phyloP scores from a whole-genome alignment of 306 rosid genomes.

The Herpetospermum pedunculosum region DNA sequence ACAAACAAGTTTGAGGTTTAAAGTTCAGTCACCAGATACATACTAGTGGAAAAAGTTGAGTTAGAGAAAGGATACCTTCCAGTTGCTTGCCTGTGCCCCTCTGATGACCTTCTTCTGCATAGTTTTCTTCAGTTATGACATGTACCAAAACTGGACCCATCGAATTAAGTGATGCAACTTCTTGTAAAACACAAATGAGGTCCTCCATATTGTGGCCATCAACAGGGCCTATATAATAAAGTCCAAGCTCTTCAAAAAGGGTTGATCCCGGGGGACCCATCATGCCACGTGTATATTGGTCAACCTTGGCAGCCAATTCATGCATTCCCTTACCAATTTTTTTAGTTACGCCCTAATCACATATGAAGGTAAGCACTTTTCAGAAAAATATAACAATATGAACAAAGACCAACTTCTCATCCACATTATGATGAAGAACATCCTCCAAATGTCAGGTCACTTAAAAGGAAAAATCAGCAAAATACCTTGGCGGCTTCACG shows the following conservation, averaged over 20 bases:
- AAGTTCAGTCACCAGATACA: neutral
- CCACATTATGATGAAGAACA: neutral
- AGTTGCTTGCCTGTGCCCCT: conserved; percentile 23
- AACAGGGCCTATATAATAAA: conserved; percentile 92
- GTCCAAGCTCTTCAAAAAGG: conserved; percentile 94
- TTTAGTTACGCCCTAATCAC: conserved; percentile 68
- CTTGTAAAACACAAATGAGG: conserved; percentile 59
- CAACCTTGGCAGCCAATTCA: conserved; percentile 95
- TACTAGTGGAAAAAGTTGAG: neutral
- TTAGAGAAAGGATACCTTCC: conserved; percentile 30
- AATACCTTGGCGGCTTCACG: conserved; percentile 92
- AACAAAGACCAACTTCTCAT: neutral
- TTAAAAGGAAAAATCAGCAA: conserved; percentile 11
- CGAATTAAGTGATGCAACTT: conserved; percentile 83
- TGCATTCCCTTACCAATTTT: conserved; percentile 82
- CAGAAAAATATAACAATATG: neutral
- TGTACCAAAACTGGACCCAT: conserved; percentile 94
- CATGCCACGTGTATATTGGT: conserved; percentile 96
- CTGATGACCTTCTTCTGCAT: conserved; percentile 26
- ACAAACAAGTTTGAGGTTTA: neutral
- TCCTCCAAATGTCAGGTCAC: neutral
- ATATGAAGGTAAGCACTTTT: neutral
- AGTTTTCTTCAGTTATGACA: conserved; percentile 69
- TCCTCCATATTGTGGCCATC: conserved; percentile 89
- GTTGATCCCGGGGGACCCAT: conserved; percentile 85